phyloP scores from a whole-genome alignment of 73 alveolate species.

The Paramecium biaurelia region DNA sequence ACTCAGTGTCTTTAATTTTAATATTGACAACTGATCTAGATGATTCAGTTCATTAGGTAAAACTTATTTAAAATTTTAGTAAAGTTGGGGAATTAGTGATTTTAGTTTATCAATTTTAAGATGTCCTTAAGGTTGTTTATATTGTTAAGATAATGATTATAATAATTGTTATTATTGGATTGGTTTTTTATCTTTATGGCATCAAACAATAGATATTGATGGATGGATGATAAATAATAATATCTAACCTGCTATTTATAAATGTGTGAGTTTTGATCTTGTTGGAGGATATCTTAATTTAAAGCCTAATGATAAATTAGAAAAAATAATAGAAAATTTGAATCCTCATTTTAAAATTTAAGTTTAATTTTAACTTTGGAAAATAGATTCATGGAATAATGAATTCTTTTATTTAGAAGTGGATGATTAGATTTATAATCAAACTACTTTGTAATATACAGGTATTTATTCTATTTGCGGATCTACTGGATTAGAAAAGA shows the following conservation, averaged over 20 bases:
- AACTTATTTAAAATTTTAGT: background rate
- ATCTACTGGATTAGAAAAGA: background rate
- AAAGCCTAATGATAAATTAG: background rate
- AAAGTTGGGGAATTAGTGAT: background rate
- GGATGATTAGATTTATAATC: background rate
- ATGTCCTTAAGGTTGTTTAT: background rate
- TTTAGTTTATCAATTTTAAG: background rate
- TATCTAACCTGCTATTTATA: background rate
- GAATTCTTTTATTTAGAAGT: background rate
- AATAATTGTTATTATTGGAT: background rate
- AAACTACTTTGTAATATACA: background rate
- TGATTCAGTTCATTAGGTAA: background rate
- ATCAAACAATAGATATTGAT: background rate
- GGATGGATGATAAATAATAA: background rate
- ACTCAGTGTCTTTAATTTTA: background rate
- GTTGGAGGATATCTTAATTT: background rate
- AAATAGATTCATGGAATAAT: background rate
- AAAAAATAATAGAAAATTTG: background rate
- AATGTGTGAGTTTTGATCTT: background rate
- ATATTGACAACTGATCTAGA: background rate
- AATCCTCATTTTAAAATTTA: background rate
- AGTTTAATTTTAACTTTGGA: background rate
- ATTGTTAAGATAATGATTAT: background rate
- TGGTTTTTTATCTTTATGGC: background rate
- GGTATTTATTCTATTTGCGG: background rate